Evolutionary conservation across 805 yeast species (phyloP).

Genomic region (Candida hispaniensis): DNA sequence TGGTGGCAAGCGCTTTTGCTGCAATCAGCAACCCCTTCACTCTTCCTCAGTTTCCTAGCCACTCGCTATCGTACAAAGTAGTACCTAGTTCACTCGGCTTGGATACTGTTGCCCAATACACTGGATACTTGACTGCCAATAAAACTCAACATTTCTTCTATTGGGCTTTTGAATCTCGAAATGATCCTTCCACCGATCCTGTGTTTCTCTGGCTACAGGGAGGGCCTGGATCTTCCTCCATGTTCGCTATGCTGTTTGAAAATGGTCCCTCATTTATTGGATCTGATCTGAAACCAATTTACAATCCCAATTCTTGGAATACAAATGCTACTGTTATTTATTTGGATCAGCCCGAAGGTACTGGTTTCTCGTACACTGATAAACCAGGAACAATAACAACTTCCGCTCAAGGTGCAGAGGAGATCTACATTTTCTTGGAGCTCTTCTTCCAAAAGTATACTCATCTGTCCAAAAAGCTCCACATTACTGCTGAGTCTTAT

Average conservation of each 20-base stretch:
- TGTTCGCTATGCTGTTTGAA: constrained; percentile 70
- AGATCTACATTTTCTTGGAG: constrained; percentile 62
- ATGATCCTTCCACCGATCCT: constrained; percentile 70
- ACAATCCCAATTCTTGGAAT: constrained; percentile 71
- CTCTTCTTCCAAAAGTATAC: constrained; percentile 58
- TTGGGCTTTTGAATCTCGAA: constrained; percentile 75
- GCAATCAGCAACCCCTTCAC: too few species aligned
- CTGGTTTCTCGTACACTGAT: constrained; percentile 57
- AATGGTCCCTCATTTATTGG: constrained; percentile 63
- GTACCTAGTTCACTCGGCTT: constrained; percentile 39
- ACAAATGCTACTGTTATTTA: constrained; percentile 68
- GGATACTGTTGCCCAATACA: constrained; percentile 61
- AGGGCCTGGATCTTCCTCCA: constrained; percentile 78
- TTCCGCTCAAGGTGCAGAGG: constrained; percentile 69
- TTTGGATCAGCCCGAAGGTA: constrained; percentile 74
- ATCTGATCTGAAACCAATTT: constrained; percentile 41
- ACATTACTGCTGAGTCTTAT: constrained; percentile 75
- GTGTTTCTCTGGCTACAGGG: constrained; percentile 74
- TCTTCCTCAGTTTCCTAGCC: constrained; percentile 3
- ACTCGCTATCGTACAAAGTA: background rate
- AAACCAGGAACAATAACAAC: constrained; percentile 23
- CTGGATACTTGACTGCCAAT: constrained; percentile 72
- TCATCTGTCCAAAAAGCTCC: constrained; percentile 39
- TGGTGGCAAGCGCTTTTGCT: too few species aligned
- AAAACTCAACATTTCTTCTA: constrained; percentile 71